Evolutionary conservation across 345 rosid species (phyloP).

Genomic region (Eucalyptus fibrosa): DNA sequence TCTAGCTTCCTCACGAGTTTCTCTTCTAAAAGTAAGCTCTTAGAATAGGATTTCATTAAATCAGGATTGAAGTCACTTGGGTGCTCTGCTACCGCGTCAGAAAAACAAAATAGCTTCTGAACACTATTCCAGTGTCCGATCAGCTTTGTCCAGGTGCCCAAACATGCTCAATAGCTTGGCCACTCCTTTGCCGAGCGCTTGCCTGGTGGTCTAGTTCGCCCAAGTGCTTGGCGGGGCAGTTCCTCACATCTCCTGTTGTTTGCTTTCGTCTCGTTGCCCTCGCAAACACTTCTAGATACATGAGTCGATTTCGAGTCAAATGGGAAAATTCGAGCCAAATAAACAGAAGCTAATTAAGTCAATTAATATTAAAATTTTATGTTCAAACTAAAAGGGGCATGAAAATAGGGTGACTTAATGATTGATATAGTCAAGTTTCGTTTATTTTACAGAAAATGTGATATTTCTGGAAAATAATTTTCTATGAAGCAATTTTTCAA

Average conservation of each 20-base stretch:
- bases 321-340: neutral
- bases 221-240: neutral
- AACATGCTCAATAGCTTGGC: neutral
- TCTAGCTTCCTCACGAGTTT: too few species aligned
- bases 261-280: neutral
- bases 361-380: too few species aligned
- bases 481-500: too few species aligned
- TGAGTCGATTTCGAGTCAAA: neutral
- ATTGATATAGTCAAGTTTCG: too few species aligned
- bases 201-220: neutral
- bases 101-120: neutral
- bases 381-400: too few species aligned
- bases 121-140: neutral
- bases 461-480: too few species aligned
- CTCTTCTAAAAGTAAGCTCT: too few species aligned
- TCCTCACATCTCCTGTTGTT: neutral
- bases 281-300: neutral
- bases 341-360: neutral
- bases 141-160: neutral
- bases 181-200: neutral
- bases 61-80: neutral
- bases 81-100: neutral
- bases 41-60: neutral
- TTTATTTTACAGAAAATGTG: too few species aligned
- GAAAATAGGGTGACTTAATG: too few species aligned